Base-by-base conservation (phyloP, 2,329 filamentous ascomycete genomes). In the Ophiostoma angusticollis region DNA sequence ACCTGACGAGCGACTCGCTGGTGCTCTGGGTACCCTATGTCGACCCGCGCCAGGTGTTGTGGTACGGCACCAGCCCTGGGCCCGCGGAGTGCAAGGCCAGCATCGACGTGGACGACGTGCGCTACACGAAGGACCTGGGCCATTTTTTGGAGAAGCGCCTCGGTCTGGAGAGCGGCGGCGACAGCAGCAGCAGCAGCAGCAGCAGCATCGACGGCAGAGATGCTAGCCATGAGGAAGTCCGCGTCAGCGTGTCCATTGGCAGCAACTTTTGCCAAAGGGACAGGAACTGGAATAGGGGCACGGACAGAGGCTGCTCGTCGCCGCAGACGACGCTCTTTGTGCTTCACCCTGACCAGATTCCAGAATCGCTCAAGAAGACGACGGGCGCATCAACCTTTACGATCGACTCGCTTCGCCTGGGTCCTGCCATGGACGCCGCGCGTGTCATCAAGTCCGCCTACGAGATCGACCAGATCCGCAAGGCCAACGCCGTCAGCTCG, bases 361-460 rank as follows among this genome's bases (percentile, higher is more conserved):
- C 54, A 3, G 35, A 36, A 6, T 35, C 37, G 31, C 39, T 47
- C 25, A 25, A 35, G 21, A 22, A 16, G 17, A 24, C 16, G 5
- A 21, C 23, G 5, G 6, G 12, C 14, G 23, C 38, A 0, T 11
- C 9, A 4, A 3, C 27, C 6, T 45, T 64, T 5, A 50, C 51
- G 21, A 58, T 78, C 45, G 66, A 80, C 55, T 56, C 58, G 31
- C 54, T 55, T 12, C 60, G 58, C 9, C 65, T 95, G 9, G 70
- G 71, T 46, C 69, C 70, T 1, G 82, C 83, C 35, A 87, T 95
- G 60, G 80, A 94, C 53, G 70, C 75, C 39, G 79, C 80, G 17
- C 80, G 89, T 23, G 80, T 89, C 2, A 67, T 84, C 58, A 96
- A 96, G 63, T 79, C 83, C 33, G 68, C 72, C n/a, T 84, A 93